Base-by-base conservation (phyloP, 129 eudicot genomes). In the Calendula officinalis region DNA sequence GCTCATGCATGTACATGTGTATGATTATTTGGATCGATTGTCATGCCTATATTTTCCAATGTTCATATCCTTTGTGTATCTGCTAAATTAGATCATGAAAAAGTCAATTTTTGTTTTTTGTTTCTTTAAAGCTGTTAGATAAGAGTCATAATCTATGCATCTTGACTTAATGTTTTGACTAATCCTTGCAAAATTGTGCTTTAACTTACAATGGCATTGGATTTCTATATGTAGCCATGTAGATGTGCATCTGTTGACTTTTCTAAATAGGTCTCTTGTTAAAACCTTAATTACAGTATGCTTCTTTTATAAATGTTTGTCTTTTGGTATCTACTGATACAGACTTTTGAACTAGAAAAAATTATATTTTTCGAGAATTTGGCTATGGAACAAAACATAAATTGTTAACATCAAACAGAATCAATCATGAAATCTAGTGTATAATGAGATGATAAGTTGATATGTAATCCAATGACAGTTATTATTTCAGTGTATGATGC, bases 1-100 rank as follows among this genome's bases (percentile, higher is more conserved):
- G 45, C 62, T 22, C 62, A 12, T 64, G 72, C 72, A 73, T 73
- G 72, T 55, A 9, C 45, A 3, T 38, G 34, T 46, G 14, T 17
- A 58, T 62, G 43, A 37, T 62, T 5, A 54, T 44, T 14, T 3
- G 16, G 22, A 34, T 36, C 14, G 35, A 53, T 44, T 30, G 15
- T 36, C 27, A 35, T 49, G 37, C 38, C n/a, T 22, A 41, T 7
- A 27, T 32, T 36, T 43, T 15, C 8, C 3, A 45, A 55, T 62
- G 35, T 62, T 72, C 34, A 34, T 62, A 55, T 43, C 11, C 9
- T 30, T 6, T 44, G 30, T 45, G 5, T 33, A 42, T 16, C 39
- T 71, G 69, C 12, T 51, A 33, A 62, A 71, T 71, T 16, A 8
- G 59, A 42, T 63, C 35, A 34, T 62, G 56, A 35, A 54, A 34